Evolutionary conservation across 352 stramenopile species (phyloP).

Genomic region (Globisporangium iwayamae): DNA sequence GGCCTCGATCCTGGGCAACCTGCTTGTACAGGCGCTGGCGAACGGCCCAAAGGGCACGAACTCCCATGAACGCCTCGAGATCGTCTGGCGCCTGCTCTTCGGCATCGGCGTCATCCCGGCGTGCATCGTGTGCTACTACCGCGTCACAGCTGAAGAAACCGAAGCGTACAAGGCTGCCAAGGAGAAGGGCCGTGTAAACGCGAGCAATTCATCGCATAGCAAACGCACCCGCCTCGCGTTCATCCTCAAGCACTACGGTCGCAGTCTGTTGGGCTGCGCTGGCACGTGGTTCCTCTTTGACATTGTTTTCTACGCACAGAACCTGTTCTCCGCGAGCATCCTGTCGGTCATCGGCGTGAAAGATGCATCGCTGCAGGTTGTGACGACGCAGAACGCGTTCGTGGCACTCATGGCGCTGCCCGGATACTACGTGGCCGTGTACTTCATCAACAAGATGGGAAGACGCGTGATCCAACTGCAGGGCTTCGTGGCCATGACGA

Average conservation of each 20-base stretch:
- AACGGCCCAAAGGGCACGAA: conserved; percentile 38
- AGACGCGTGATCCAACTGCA: conserved; percentile 71
- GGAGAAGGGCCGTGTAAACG: conserved; percentile 6
- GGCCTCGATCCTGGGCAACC: conserved; percentile 55
- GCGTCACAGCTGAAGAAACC: conserved; percentile 57
- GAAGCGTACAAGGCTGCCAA: conserved; percentile 34
- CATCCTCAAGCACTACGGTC: conserved; percentile 49
- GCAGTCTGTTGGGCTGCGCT: conserved; percentile 55
- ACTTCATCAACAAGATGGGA: conserved; percentile 66
- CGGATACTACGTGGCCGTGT: conserved; percentile 79
- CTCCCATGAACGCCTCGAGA: conserved; percentile 32
- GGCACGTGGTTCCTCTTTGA: conserved; percentile 87
- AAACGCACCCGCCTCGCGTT: conserved; percentile 25
- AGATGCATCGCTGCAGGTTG: conserved; percentile 41
- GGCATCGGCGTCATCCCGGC: conserved; percentile 58
- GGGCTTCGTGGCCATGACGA: conserved; percentile 63
- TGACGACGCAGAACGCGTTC: conserved; percentile 46
- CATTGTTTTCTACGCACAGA: conserved; percentile 80
- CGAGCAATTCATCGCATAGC: not conserved
- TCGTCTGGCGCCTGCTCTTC: conserved; percentile 65
- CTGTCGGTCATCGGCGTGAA: conserved; percentile 52
- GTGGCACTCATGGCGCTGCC: conserved; percentile 67
- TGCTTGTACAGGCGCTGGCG: conserved; percentile 45
- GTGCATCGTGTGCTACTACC: conserved; percentile 58
- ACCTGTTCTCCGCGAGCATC: conserved; percentile 75